Evolutionary conservation across 2,329 filamentous ascomycete genomes (phyloP).

Genomic region (Hypoxylon sp.): DNA sequence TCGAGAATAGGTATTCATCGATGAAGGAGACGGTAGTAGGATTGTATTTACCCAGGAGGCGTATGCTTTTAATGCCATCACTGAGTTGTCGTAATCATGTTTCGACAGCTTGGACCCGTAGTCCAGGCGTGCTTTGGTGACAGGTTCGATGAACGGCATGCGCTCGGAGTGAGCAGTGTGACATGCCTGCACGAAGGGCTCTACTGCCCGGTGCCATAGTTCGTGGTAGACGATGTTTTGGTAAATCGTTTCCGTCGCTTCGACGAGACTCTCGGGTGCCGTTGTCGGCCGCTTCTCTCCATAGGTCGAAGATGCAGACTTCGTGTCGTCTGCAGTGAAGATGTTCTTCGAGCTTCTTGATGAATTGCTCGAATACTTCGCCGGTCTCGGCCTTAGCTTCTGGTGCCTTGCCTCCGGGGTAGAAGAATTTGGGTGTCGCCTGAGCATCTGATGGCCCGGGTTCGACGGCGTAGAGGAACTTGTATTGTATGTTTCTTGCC

Average conservation of each 20-base stretch:
- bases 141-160: conserved; percentile 29
- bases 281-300: conserved; percentile 21
- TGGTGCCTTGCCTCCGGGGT: not conserved
- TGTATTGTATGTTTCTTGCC: conserved; percentile 5
- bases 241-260: conserved; percentile 28
- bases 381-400: conserved; percentile 8
- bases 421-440: conserved; percentile 29
- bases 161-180: not conserved
- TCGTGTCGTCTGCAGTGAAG: conserved; percentile 21
- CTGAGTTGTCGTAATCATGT: conserved; percentile 2
- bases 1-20: not conserved
- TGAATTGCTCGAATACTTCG: conserved; percentile 20
- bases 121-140: conserved; percentile 20
- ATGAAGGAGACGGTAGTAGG: conserved; percentile 16
- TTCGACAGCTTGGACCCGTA: conserved; percentile 19
- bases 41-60: conserved; percentile 24
- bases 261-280: conserved; percentile 11
- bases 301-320: conserved; percentile 24
- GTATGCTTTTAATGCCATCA: conserved; percentile 12
- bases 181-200: conserved; percentile 20
- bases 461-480: conserved; percentile 31
- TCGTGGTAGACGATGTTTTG: conserved; percentile 25
- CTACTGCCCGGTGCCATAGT: conserved; percentile 12
- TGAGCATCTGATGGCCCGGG: not conserved
- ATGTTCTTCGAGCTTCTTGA: conserved; percentile 12